phyloP scores from a whole-genome alignment of 1,139 yeast species.

The Petasospora rhodanensis region DNA sequence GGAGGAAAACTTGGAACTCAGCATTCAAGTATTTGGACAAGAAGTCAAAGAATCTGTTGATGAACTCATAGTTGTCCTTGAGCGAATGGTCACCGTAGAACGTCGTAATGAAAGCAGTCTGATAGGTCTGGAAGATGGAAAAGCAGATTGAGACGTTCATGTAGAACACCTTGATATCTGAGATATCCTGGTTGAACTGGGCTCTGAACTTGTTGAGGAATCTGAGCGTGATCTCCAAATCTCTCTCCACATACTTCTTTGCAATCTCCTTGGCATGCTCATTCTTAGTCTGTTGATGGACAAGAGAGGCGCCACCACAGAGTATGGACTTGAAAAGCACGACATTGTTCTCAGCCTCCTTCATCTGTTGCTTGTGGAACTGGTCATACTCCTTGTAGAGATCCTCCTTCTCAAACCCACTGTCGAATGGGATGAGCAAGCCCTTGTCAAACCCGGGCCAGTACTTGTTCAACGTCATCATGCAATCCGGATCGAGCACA shows the following conservation, averaged over 20 bases:
- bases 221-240: slow-evolving; percentile 23
- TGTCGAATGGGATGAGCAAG: slow-evolving; percentile 10
- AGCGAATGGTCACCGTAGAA: slow-evolving; percentile 20
- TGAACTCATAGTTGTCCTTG: slow-evolving; percentile 20
- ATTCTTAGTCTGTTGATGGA: slow-evolving; percentile 13
- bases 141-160: slow-evolving; percentile 21
- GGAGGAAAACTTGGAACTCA: slow-evolving; percentile 18
- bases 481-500: slow-evolving; percentile 21
- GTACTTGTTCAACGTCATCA: slow-evolving; percentile 17
- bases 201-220: slow-evolving; percentile 23
- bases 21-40: slow-evolving; percentile 17
- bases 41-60: slow-evolving; percentile 21
- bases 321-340: slow-evolving; percentile 23
- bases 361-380: slow-evolving; percentile 15
- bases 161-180: slow-evolving; percentile 14
- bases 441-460: slow-evolving; percentile 16
- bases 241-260: slow-evolving; percentile 13
- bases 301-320: slow-evolving; percentile 20
- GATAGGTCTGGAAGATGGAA: slow-evolving; percentile 24
- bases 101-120: slow-evolving; percentile 20
- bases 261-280: slow-evolving; percentile 14
- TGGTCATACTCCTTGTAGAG: slow-evolving; percentile 20
- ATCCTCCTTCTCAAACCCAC: slow-evolving; percentile 19
- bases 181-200: slow-evolving; percentile 8
- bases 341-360: slow-evolving; percentile 22